These are phyloP conservation scores for Linderniella brevidens DNA, from an alignment of 257 asterid genomes.

Conservation along the genomic window DNA sequence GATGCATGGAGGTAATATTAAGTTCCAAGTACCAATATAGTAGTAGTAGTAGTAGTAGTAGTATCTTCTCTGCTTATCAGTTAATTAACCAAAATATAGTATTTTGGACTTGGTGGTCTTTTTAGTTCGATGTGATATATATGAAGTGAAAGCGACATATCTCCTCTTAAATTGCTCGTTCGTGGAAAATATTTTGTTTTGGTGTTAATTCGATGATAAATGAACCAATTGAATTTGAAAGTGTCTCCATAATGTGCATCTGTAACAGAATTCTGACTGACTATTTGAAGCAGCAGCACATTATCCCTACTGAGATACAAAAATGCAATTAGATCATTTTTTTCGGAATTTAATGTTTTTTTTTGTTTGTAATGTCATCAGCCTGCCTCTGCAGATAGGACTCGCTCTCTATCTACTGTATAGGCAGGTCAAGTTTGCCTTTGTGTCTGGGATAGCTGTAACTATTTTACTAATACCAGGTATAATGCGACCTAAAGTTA, in stretches of 20 bases:
- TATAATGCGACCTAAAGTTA: conserved; percentile 4
- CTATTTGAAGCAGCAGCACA: background rate
- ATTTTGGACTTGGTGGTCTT: too few species aligned
- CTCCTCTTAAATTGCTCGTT: background rate
- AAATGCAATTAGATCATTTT: background rate
- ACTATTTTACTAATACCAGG: conserved; percentile 92
- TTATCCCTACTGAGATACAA: background rate
- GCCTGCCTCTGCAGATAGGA: conserved; percentile 98
- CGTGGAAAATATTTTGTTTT: too few species aligned
- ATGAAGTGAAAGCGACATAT: background rate
- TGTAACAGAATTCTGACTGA: too few species aligned
- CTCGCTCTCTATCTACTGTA: conserved; percentile 76
- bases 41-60: too few species aligned
- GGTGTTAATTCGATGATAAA: too few species aligned
- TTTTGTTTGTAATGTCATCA: conserved; percentile 22
- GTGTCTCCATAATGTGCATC: too few species aligned
- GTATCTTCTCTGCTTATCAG: conserved; percentile 1
- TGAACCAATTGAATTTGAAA: too few species aligned
- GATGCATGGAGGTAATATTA: conserved; percentile 82
- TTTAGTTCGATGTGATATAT: background rate
- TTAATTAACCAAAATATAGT: too few species aligned
- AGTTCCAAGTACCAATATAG: conserved; percentile 11
- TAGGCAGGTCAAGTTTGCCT: conserved; percentile 83
- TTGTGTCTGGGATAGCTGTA: conserved; percentile 73
- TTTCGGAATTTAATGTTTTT: background rate